Conservation (phyloP, 495 filamentous ascomycete species). For the Chlorociboria aeruginascens region DNA sequence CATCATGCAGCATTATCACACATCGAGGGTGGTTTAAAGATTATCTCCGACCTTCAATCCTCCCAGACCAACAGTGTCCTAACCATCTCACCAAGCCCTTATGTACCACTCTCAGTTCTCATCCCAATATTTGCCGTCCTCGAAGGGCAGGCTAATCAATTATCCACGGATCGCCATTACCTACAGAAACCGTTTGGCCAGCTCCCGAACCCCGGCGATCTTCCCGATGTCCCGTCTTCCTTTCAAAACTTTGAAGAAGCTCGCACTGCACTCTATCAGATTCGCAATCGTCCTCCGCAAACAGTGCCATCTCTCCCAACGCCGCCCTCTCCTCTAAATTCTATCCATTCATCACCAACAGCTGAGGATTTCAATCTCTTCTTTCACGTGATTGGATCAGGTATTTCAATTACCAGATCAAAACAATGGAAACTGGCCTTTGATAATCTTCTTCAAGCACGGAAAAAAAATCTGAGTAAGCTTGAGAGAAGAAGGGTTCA, state of each 20-base stretch:
- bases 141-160: constrained; percentile 1
- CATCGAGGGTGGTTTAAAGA: constrained; percentile 7
- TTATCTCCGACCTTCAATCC: constrained; percentile 3
- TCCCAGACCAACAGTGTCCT: background rate
- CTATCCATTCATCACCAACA: background rate
- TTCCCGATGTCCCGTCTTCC: background rate
- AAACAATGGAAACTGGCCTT: background rate
- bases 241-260: background rate
- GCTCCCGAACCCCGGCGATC: background rate
- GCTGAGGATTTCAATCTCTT: background rate
- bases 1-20: constrained; percentile 4
- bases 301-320: background rate
- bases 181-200: background rate
- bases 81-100: background rate
- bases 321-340: background rate
- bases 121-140: constrained; percentile 1
- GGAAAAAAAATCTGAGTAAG: background rate
- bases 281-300: background rate
- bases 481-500: background rate
- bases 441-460: background rate
- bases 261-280: background rate
- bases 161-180: background rate
- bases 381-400: background rate
- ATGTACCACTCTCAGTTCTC: constrained; percentile 1
- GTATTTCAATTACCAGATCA: background rate